Conservation (phyloP, 805 yeast genomes). For the Clavispora fructus region DNA sequence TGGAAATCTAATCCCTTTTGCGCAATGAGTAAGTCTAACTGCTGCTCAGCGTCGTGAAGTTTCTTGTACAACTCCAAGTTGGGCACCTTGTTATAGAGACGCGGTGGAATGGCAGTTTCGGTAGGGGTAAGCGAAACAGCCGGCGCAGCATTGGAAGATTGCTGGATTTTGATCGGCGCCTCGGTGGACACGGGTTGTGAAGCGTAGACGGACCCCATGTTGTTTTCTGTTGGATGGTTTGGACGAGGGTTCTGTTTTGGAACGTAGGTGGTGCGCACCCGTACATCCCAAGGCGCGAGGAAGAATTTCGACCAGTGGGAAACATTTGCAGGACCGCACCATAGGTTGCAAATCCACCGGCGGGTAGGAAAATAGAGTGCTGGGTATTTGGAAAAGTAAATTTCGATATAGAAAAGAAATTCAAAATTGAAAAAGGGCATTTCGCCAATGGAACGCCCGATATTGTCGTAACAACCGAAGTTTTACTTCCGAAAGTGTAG, state of each 20-base stretch:
- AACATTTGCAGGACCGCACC: too few species aligned
- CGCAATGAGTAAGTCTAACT: constrained; percentile 73
- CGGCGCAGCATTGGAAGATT: constrained; percentile 28
- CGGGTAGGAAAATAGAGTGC: too few species aligned
- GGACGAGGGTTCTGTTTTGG: background rate
- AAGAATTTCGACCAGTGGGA: background rate
- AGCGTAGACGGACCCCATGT: constrained; percentile 12
- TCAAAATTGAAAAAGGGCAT: too few species aligned
- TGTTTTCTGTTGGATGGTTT: constrained; percentile 2
- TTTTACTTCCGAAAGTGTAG: too few species aligned
- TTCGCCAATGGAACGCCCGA: too few species aligned
- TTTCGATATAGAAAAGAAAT: too few species aligned
- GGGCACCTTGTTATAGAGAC: constrained; percentile 44
- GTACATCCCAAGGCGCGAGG: background rate
- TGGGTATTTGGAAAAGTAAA: too few species aligned
- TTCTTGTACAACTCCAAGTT: constrained; percentile 69
- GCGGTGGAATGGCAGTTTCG: constrained; percentile 34
- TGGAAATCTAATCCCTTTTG: constrained; percentile 83
- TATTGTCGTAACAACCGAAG: too few species aligned
- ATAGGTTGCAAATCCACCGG: too few species aligned
- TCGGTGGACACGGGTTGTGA: constrained; percentile 19
- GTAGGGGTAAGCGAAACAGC: constrained; percentile 39
- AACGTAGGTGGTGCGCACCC: background rate
- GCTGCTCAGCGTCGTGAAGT: constrained; percentile 74
- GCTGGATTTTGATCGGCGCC: constrained; percentile 23